Conservation (phyloP, 805 yeast species). For the Wickerhamiella vanderwaltii region DNA sequence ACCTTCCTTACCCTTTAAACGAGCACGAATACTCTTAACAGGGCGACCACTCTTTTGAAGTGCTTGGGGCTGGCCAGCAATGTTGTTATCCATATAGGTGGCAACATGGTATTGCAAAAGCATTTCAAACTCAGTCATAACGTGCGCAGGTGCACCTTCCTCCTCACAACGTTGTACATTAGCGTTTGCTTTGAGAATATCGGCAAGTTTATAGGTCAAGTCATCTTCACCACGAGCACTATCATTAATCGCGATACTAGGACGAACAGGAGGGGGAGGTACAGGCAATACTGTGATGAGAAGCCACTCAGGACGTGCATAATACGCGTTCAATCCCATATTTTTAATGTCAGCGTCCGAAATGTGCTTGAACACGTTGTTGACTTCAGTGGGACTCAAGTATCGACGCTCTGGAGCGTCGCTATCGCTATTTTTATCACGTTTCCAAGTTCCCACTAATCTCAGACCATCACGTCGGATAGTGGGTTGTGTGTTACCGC, state of each 20-base stretch:
- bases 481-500: slow-evolving; percentile 95
- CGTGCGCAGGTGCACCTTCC: slow-evolving; percentile 99
- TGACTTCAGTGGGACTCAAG: slow-evolving; percentile 76
- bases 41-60: slow-evolving; percentile 98
- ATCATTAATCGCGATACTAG: slow-evolving; percentile 94
- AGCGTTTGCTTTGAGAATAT: slow-evolving; percentile 89
- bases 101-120: slow-evolving; percentile 95
- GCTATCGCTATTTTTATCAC: slow-evolving; percentile 68
- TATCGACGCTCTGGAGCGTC: slow-evolving; percentile 88
- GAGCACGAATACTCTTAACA: slow-evolving; percentile 96
- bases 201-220: slow-evolving; percentile 93
- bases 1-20: slow-evolving; percentile 98
- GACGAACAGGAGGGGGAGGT: slow-evolving; percentile 99
- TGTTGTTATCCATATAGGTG: slow-evolving; percentile 98
- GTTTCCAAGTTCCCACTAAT: slow-evolving; percentile 97
- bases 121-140: slow-evolving; percentile 90
- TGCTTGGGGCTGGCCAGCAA: slow-evolving; percentile 99
- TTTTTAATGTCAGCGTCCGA: slow-evolving; percentile 67
- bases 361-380: slow-evolving; percentile 85
- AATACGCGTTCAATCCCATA: slow-evolving; percentile 87
- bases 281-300: slow-evolving; percentile 94
- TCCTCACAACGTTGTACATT: slow-evolving; percentile 95
- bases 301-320: slow-evolving; percentile 98
- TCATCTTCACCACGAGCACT: slow-evolving; percentile 99
- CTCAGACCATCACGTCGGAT: slow-evolving; percentile 92